phyloP scores from a whole-genome alignment of 805 yeast genomes.

The Candida ipomoeae region DNA sequence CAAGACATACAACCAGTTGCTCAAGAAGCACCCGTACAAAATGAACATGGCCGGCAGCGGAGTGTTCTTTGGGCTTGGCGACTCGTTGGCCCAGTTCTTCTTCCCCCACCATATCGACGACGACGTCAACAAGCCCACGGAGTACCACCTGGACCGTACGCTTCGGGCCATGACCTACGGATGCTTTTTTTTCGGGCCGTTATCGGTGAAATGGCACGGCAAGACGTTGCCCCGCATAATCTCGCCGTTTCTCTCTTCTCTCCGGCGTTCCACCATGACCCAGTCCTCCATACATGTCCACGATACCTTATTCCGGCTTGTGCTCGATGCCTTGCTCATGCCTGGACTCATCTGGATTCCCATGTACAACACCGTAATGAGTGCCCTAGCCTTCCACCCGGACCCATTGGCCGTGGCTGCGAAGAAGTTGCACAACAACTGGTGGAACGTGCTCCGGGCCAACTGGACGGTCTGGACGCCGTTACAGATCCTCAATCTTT shows the following conservation, averaged over 20 bases:
- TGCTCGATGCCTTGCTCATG: conserved; percentile 33
- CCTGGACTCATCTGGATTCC: conserved; percentile 42
- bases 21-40: conserved; percentile 45
- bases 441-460: conserved; percentile 40
- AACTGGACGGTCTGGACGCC: conserved; percentile 43
- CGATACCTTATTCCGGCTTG: conserved; percentile 24
- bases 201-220: conserved; percentile 37
- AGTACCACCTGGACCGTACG: conserved; percentile 28
- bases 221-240: conserved; percentile 33
- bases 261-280: conserved; percentile 11
- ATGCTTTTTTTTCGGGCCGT: conserved; percentile 35
- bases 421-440: conserved; percentile 33
- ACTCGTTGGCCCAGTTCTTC: conserved; percentile 37
- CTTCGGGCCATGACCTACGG: conserved; percentile 38
- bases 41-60: conserved; percentile 57
- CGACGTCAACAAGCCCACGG: conserved; percentile 17
- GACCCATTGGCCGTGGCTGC: conserved; percentile 30
- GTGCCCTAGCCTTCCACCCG: conserved; percentile 31
- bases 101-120: conserved; percentile 30
- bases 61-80: conserved; percentile 39
- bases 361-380: conserved; percentile 38
- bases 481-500: conserved; percentile 35
- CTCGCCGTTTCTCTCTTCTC: conserved; percentile 29
- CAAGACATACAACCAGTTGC: conserved; percentile 22
- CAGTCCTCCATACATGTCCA: conserved; percentile 16